Conservation (phyloP, 1,284 basidiomycete species). For the Rhodotorula sp. region DNA sequence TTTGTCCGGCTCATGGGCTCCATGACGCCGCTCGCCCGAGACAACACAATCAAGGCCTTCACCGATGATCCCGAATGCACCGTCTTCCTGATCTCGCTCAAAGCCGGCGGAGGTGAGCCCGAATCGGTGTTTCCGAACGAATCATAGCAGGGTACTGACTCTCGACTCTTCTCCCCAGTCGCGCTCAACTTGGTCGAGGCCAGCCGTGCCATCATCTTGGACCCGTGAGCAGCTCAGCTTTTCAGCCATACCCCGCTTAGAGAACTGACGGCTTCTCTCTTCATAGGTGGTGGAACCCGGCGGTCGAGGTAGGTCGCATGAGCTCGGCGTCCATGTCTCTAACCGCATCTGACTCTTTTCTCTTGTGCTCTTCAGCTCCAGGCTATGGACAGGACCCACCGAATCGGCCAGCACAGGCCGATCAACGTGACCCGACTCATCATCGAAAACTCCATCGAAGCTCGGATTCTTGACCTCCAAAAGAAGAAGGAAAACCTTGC, state of each 20-base stretch:
- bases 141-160: neutral
- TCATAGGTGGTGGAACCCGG: constrained; percentile 56
- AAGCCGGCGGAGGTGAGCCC: constrained; percentile 73
- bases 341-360: neutral
- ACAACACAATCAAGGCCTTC: constrained; percentile 63
- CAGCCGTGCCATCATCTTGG: constrained; percentile 57
- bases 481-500: constrained; percentile 67
- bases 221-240: constrained; percentile 42
- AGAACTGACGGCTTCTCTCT: neutral
- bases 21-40: constrained; percentile 93
- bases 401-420: constrained; percentile 60
- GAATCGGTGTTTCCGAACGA: neutral
- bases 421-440: constrained; percentile 91
- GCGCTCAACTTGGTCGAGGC: constrained; percentile 84
- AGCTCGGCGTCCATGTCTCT: too few relatives aligned
- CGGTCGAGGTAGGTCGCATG: constrained; percentile 63
- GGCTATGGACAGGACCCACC: constrained; percentile 88
- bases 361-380: constrained; percentile 48
- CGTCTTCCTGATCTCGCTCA: constrained; percentile 89
- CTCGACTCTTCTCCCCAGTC: constrained; percentile 10
- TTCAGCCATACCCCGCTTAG: neutral
- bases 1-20: constrained; percentile 93
- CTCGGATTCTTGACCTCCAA: constrained; percentile 82
- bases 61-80: constrained; percentile 69
- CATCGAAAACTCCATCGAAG: constrained; percentile 83